Evolutionary conservation across 345 rosid species (phyloP).

Genomic region (Firmiana major): DNA sequence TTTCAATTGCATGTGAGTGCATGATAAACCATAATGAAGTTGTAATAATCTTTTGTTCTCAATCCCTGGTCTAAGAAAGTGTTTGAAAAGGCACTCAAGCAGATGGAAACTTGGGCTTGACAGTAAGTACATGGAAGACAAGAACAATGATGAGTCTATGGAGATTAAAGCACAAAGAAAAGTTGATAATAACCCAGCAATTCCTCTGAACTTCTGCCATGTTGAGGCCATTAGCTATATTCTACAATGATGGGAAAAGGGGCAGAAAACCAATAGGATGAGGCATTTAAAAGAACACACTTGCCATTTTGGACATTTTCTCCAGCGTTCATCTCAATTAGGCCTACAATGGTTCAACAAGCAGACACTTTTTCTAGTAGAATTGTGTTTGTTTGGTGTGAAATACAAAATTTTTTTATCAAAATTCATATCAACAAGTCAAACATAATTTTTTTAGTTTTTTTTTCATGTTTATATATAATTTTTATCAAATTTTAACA

Average conservation of each 20-base stretch:
- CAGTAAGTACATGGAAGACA: not conserved
- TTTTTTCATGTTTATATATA: too few relatives aligned
- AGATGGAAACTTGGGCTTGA: constrained; percentile 2
- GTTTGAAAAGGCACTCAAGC: constrained; percentile 5
- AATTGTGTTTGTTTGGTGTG: too few relatives aligned
- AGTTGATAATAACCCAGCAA: not conserved
- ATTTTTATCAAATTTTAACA: too few relatives aligned
- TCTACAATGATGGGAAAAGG: not conserved
- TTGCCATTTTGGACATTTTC: not conserved
- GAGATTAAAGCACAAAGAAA: not conserved
- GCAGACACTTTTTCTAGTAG: too few relatives aligned
- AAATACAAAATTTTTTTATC: too few relatives aligned
- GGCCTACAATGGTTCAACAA: not conserved
- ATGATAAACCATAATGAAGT: not conserved
- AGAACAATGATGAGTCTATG: not conserved
- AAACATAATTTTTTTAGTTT: too few relatives aligned
- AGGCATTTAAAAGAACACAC: not conserved
- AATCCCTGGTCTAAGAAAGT: not conserved
- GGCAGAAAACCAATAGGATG: not conserved
- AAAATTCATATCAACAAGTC: too few relatives aligned
- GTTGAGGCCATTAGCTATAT: not conserved
- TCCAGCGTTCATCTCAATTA: not conserved
- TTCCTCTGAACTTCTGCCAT: not conserved
- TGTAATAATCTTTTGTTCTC: not conserved
- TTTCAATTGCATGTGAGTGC: not conserved